phyloP scores from a whole-genome alignment of 1,139 yeast species.

The Kodamaea arcana region DNA sequence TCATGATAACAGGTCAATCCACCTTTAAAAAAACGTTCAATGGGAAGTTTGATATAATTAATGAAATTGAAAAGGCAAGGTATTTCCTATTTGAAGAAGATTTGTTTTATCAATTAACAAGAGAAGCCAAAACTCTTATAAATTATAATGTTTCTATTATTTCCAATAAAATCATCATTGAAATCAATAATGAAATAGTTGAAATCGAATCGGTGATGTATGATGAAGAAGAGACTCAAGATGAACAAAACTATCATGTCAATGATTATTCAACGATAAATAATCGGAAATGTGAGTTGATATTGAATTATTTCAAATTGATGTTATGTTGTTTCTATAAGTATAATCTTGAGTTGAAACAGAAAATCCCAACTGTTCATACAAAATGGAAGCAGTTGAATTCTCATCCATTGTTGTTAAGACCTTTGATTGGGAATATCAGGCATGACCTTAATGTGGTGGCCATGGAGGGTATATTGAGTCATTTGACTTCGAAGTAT shows the following conservation, averaged over 20 bases:
- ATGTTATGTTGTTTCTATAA: slow-evolving; percentile 60
- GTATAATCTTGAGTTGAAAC: slow-evolving; percentile 45
- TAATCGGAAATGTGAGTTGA: slow-evolving; percentile 48
- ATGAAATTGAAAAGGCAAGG: slow-evolving; percentile 57
- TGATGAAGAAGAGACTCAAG: slow-evolving; percentile 45
- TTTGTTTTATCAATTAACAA: slow-evolving; percentile 61
- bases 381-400: slow-evolving; percentile 50
- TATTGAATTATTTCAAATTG: slow-evolving; percentile 50
- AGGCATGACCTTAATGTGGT: slow-evolving; percentile 55
- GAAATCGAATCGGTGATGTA: slow-evolving; percentile 64
- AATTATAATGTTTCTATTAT: slow-evolving; percentile 69
- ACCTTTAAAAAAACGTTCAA: slow-evolving; percentile 22
- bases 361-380: slow-evolving; percentile 44
- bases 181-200: slow-evolving; percentile 59
- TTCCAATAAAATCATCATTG: slow-evolving; percentile 53
- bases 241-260: slow-evolving; percentile 37
- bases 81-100: slow-evolving; percentile 84
- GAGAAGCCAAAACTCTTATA: slow-evolving; percentile 72
- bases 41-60: slow-evolving; percentile 34
- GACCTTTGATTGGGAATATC: slow-evolving; percentile 68
- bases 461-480: slow-evolving; percentile 40
- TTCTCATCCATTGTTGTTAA: slow-evolving; percentile 48
- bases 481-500: slow-evolving; percentile 21
- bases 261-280: slow-evolving; percentile 29
- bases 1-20: slow-evolving; percentile 47